Base-by-base conservation (phyloP, 2,329 filamentous ascomycete genomes). In the Salinomyces thailandicus region DNA sequence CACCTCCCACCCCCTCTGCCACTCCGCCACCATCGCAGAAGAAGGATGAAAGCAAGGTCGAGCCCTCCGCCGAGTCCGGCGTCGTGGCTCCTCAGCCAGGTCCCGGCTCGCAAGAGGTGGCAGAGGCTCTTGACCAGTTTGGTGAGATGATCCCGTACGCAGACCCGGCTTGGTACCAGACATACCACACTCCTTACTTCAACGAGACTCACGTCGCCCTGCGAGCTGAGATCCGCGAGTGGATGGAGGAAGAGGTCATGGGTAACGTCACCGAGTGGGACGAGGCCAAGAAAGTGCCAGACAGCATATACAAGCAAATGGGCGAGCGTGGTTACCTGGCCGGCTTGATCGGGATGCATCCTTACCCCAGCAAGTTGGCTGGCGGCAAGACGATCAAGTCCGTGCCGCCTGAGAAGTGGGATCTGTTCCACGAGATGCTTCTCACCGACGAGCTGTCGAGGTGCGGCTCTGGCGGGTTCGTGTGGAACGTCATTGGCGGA, bases 401-500 rank as follows among this genome's bases (percentile, higher is more conserved):
- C 33, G 91, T 98, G 9, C 63, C 81, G 0, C 69, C 83, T 0
- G 85, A 95, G 65, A 80, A 91, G 60, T 98, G 89, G 89, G 91
- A 98, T 66, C 75, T 93, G 30, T 98, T 96, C 78, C 91, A 98
- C 65, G 91, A 98, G 72, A 74, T 96, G 75, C 72, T 96, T 30
- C 60, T 98, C 41, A 96, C 89, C 1, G 91, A 98, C 51, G 91
- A 98, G 72, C 68, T 98, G 30, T 93, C 85, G 26, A 84, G 91
- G 37, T 71, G 78, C 34, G 91, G 81, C 38, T 93, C 84, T 32
- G 91, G 91, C 54, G 91, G 91, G 40, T 81, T 96, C 46, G 86
- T 96, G 15, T 96, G 91, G 91, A 94, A 94, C 62, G 68, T 96
- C 53, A 81, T 96, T 45, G 91, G 89, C 50, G 91, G 91, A n/a